Evolutionary conservation across 371 early-diverging fungal species (phyloP), one percentile per base, ranked within the genome.

Genomic region (Encephalitozoon cuniculi): DNA sequence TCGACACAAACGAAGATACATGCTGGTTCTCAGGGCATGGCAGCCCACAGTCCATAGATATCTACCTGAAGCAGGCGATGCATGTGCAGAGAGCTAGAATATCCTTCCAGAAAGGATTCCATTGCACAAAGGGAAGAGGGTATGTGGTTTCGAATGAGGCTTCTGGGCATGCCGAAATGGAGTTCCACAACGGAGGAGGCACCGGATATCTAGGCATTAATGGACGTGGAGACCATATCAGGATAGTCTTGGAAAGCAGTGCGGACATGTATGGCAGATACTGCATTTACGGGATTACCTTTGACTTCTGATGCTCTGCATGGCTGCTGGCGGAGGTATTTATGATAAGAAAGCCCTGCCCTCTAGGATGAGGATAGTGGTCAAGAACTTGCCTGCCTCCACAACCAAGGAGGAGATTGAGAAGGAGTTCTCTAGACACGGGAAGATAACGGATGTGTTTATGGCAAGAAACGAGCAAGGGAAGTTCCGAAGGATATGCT

Each of bases 341-440:
- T 46, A 46, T 3, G 21, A 18, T n/a, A 18, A 21, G 28, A 59
- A 59, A 12, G 8, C 4, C 40, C 21, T 39, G 37, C 69, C 69
- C 43, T 71, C 52, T 67, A 66, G 28, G 25, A 85, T 83, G 82
- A 59, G 85, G 68, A 75, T 83, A 21, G 67, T 85, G 15, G 52
- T 81, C 11, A 85, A 85, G 77, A 82, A 85, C 75, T 63, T 85
- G 3, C 84, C 85, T 64, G 11, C 49, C 64, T 54, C n/a, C 18
- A 66, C 67, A 34, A 79, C 75, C 40, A 63, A 82, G 73, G 26
- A 43, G 0, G 72, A 77, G 30, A 74, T 85, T 44, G 46, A 53
- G 65, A 52, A 54, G 28, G 40, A 70, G 64, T 83, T 83, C 54
- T 67, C 68, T 8, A 75, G 55, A 43, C 64, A 75, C 21, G 79